Evolutionary conservation across 1,139 yeast genomes (phyloP).

Genomic region (Blastobotrys indianensis): DNA sequence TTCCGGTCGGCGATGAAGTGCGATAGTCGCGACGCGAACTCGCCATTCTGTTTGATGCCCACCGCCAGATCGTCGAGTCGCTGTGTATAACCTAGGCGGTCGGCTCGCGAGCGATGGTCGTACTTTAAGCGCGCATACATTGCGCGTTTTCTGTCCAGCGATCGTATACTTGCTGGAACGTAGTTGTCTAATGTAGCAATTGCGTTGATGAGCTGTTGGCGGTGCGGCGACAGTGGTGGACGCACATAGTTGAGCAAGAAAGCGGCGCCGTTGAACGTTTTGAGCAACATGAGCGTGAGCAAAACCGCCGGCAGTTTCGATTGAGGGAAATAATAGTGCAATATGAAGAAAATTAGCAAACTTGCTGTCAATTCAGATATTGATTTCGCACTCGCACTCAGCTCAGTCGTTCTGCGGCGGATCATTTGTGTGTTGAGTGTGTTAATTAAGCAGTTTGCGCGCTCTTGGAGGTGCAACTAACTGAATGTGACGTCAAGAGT

Average conservation of each 20-base stretch:
- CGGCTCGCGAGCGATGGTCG: slow-evolving; percentile 51
- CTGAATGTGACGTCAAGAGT: too few relatives aligned
- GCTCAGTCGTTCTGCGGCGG: too few relatives aligned
- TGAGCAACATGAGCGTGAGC: slow-evolving; percentile 8
- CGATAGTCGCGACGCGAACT: background rate
- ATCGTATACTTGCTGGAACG: slow-evolving; percentile 35
- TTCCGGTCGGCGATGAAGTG: slow-evolving; percentile 26
- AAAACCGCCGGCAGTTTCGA: slow-evolving; percentile 4
- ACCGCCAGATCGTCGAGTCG: slow-evolving; percentile 46
- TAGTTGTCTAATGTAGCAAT: slow-evolving; percentile 48
- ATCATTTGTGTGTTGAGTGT: too few relatives aligned
- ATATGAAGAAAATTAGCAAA: slow-evolving; percentile 1
- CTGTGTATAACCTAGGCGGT: slow-evolving; percentile 49
- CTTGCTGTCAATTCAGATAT: slow-evolving; percentile 4
- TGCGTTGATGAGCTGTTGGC: slow-evolving; percentile 45
- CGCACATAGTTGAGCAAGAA: slow-evolving; percentile 8
- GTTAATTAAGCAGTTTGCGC: too few relatives aligned
- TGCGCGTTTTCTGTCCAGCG: slow-evolving; percentile 44
- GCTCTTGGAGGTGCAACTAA: too few relatives aligned
- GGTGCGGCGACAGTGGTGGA: slow-evolving; percentile 15
- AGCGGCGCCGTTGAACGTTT: slow-evolving; percentile 1
- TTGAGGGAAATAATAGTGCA: background rate
- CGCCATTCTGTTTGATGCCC: slow-evolving; percentile 39
- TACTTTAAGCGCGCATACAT: slow-evolving; percentile 47
- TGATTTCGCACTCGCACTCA: background rate